A percentile compares a stretch with the other conserved stretches of the same genome.
Conservation (phyloP, 208 protist genomes). For the Willaertia magna region DNA sequence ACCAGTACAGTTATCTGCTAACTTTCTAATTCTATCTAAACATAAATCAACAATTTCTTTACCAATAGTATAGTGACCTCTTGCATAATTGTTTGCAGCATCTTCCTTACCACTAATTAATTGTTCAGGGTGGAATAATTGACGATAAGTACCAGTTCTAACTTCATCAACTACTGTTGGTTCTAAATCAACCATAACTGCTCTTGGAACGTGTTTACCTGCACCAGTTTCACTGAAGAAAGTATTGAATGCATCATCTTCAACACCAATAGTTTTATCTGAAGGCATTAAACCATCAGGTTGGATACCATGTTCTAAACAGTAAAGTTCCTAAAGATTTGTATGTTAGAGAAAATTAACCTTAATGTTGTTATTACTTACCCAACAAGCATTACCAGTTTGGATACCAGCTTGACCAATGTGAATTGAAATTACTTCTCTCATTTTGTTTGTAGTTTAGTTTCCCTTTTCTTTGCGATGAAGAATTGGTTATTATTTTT, state of each 20-base stretch:
- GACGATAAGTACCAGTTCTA: constrained; percentile 75
- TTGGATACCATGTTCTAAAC: constrained; percentile 73
- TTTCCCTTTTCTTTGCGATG: background rate
- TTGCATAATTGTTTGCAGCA: constrained; percentile 94
- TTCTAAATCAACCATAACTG: constrained; percentile 90
- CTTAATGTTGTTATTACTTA: no score
- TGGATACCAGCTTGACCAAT: constrained; percentile 90
- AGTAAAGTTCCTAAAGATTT: constrained; percentile 71
- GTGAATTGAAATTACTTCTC: constrained; percentile 82
- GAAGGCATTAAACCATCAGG: constrained; percentile 52
- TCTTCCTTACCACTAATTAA: constrained; percentile 93
- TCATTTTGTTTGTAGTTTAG: constrained; percentile 42
- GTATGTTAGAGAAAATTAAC: no score
- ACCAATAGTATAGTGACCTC: constrained; percentile 94
- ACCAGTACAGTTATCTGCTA: constrained; percentile 91
- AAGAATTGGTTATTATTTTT: background rate
- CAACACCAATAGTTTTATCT: constrained; percentile 39
- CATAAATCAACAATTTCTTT: constrained; percentile 87
- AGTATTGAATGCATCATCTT: constrained; percentile 69
- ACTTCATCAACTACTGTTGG: constrained; percentile 91
- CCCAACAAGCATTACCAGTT: constrained; percentile 32
- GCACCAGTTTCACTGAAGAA: constrained; percentile 68
- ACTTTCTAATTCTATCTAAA: constrained; percentile 88
- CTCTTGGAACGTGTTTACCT: constrained; percentile 82
- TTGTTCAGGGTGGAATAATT: constrained; percentile 93